phyloP scores from a whole-genome alignment of 306 rosid species.

The Casuarina glauca region DNA sequence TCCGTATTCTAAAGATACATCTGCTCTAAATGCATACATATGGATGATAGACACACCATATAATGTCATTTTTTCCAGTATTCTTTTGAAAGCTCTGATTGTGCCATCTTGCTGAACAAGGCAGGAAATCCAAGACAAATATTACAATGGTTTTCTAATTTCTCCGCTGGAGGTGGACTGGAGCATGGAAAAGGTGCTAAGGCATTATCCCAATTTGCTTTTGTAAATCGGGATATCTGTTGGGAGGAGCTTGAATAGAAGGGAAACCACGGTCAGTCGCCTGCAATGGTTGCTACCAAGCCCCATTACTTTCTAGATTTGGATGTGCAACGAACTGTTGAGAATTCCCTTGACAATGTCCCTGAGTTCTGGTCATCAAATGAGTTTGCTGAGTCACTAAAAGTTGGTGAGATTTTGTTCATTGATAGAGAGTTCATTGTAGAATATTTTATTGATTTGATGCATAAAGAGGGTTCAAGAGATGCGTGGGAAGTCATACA shows the following conservation, averaged over 20 bases:
- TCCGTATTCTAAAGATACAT: neutral
- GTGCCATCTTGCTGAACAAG: slow-evolving; percentile 32
- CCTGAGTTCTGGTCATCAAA: slow-evolving; percentile 91
- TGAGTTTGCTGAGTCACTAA: slow-evolving; percentile 75
- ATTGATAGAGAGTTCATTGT: slow-evolving; percentile 65
- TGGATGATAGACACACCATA: slow-evolving; percentile 3
- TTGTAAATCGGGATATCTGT: slow-evolving; percentile 76
- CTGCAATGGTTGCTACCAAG: slow-evolving; percentile 93
- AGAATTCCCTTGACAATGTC: slow-evolving; percentile 74
- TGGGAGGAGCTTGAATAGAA: slow-evolving; percentile 99
- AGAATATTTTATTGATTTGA: slow-evolving; percentile 57
- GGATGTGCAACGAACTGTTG: slow-evolving; percentile 69
- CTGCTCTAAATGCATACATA: neutral
- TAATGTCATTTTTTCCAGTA: slow-evolving; percentile 4
- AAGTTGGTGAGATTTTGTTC: slow-evolving; percentile 77
- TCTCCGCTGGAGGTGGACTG: slow-evolving; percentile 49
- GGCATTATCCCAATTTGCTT: slow-evolving; percentile 80
- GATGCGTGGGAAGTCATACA: slow-evolving; percentile 66
- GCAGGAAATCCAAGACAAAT: slow-evolving; percentile 74
- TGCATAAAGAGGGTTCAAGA: slow-evolving; percentile 62
- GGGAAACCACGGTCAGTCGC: slow-evolving; percentile 97
- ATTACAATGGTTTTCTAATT: slow-evolving; percentile 68
- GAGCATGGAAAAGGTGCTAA: slow-evolving; percentile 76
- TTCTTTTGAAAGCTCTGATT: slow-evolving; percentile 32
- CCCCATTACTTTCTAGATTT: slow-evolving; percentile 92